Conservation (phyloP, 2,329 filamentous ascomycete species). For the Tolypocladium paradoxum region DNA sequence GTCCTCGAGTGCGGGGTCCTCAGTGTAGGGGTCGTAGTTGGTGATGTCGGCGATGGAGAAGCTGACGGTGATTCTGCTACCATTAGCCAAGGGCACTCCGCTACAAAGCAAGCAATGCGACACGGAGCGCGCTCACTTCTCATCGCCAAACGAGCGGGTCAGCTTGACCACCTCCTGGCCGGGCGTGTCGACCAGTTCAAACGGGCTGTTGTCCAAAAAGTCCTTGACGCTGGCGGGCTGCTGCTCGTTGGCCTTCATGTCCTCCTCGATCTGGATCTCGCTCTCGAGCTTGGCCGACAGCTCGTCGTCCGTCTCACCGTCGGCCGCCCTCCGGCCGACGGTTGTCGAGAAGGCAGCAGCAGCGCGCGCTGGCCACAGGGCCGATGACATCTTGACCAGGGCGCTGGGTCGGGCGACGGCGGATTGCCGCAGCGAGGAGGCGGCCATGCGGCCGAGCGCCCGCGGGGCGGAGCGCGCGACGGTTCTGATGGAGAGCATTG, state of each 20-base stretch:
- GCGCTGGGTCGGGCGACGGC: constrained; percentile 35
- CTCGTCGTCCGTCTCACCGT: constrained; percentile 58
- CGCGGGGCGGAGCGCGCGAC: constrained; percentile 58
- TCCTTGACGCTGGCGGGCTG: constrained; percentile 71
- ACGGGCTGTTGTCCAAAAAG: constrained; percentile 77
- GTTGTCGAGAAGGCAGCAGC: constrained; percentile 39
- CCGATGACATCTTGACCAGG: constrained; percentile 30
- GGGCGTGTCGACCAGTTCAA: constrained; percentile 69
- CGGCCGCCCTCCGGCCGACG: constrained; percentile 27
- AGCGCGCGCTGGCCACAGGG: constrained; percentile 19
- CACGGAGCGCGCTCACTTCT: constrained; percentile 57
- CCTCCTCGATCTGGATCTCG: constrained; percentile 75
- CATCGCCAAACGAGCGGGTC: constrained; percentile 72
- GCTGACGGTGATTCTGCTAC: constrained; percentile 29
- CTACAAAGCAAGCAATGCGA: constrained; percentile 1
- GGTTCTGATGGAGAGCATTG: constrained; percentile 60
- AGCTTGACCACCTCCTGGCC: constrained; percentile 85
- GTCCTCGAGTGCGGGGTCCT: constrained; percentile 28
- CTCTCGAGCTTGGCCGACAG: constrained; percentile 76
- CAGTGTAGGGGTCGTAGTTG: constrained; percentile 27
- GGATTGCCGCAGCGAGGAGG: constrained; percentile 38
- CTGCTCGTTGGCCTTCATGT: constrained; percentile 63
- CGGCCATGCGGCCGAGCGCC: constrained; percentile 45
- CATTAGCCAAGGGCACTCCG: constrained; percentile 3
- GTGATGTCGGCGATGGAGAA: constrained; percentile 31